A percentile compares a stretch with the other conserved stretches of the same genome.
Conservation (phyloP, 192 early-diverging fungal species). For the Coemansia pectinata region DNA sequence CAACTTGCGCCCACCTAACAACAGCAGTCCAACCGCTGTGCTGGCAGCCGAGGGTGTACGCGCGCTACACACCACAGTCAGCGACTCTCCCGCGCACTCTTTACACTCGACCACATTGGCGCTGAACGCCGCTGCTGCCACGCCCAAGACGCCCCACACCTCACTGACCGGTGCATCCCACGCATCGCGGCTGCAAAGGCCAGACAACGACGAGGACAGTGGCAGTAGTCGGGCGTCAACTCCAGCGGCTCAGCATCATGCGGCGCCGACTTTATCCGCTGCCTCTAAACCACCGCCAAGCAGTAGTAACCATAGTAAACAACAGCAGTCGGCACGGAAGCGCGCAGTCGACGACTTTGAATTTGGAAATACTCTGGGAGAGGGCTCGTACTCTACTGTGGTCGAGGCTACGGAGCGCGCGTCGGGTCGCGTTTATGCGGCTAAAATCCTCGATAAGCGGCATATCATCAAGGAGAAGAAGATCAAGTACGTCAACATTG, state of each 20-base stretch:
- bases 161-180: constrained; percentile 5
- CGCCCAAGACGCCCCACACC: constrained; percentile 15
- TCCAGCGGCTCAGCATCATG: constrained; percentile 4
- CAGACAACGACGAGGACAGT: background rate
- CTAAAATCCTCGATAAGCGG: constrained; percentile 84
- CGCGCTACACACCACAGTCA: constrained; percentile 22
- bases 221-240: background rate
- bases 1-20: constrained; percentile 34
- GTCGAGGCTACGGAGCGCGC: constrained; percentile 73
- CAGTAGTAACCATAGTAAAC: constrained; percentile 9
- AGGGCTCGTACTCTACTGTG: constrained; percentile 96
- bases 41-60: constrained; percentile 27
- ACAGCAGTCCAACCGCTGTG: constrained; percentile 13
- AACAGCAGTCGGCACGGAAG: constrained; percentile 55
- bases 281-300: background rate
- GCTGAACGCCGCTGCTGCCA: constrained; percentile 31
- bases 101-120: constrained; percentile 25
- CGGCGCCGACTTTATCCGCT: constrained; percentile 4
- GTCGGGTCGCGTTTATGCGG: constrained; percentile 74
- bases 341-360: constrained; percentile 81
- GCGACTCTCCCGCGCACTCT: constrained; percentile 31
- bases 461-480: constrained; percentile 94
- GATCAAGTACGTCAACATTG: constrained; percentile 93
- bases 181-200: background rate
- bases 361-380: constrained; percentile 83